A percentile compares a stretch with the other conserved stretches of the same genome.
These are phyloP conservation scores for Musa beccarii DNA, from an alignment of 176 grass and related monocot species.

Conservation along the genomic window DNA sequence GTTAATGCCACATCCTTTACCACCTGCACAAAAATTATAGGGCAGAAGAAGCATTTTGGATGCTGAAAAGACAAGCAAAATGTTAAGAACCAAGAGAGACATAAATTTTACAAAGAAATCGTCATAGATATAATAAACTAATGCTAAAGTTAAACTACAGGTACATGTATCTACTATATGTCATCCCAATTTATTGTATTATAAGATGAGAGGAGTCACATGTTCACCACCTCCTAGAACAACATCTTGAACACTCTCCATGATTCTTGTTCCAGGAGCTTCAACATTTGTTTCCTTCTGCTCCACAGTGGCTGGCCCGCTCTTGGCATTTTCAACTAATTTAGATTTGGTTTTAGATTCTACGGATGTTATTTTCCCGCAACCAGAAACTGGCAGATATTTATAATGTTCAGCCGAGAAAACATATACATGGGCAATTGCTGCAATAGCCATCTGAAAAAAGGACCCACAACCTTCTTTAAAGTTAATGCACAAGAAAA, in stretches of 20 bases:
- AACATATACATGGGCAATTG: slow-evolving; percentile 59
- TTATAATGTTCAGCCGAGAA: slow-evolving; percentile 53
- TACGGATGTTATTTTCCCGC: slow-evolving; percentile 27
- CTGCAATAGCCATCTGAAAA: slow-evolving; percentile 72
- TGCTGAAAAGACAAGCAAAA: neutral
- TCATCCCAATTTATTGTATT: neutral
- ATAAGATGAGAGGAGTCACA: slow-evolving; percentile 32
- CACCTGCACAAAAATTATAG: slow-evolving; percentile 33
- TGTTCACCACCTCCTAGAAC: slow-evolving; percentile 59
- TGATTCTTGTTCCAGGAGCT: slow-evolving; percentile 70
- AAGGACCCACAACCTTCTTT: slow-evolving; percentile 5
- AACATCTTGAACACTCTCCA: slow-evolving; percentile 76
- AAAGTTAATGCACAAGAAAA: neutral
- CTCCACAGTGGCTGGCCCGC: slow-evolving; percentile 26
- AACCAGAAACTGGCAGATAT: slow-evolving; percentile 23
- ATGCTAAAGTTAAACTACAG: neutral
- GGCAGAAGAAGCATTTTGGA: neutral
- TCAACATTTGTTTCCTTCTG: slow-evolving; percentile 45
- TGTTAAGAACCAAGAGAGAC: neutral
- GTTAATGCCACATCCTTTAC: slow-evolving; percentile 73
- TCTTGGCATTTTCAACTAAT: slow-evolving; percentile 18
- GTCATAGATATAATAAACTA: neutral
- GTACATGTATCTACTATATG: too few relatives aligned
- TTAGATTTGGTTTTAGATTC: slow-evolving; percentile 38
- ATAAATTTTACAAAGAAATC: neutral